phyloP scores from a whole-genome alignment of 2,329 filamentous ascomycete species.

The Hypoxylon sp. region DNA sequence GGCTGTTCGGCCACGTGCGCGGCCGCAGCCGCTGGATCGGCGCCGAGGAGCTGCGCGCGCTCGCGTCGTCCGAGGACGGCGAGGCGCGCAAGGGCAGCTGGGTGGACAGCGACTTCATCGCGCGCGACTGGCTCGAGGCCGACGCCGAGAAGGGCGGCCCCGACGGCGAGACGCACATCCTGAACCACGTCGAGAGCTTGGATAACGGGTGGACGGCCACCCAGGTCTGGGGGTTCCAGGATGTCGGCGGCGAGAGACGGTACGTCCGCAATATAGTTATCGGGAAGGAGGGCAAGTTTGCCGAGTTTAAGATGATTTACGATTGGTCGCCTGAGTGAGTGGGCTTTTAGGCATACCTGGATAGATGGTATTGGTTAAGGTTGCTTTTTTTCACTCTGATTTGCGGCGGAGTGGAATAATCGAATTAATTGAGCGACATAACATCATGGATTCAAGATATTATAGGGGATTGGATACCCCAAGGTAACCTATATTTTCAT shows the following conservation, averaged over 20 bases:
- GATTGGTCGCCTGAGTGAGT: conserved; percentile 53
- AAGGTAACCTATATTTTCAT: too few relatives aligned
- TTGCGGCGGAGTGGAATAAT: too few relatives aligned
- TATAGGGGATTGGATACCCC: too few relatives aligned
- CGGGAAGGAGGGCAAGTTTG: conserved; percentile 55
- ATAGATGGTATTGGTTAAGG: too few relatives aligned
- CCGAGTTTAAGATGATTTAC: conserved; percentile 64
- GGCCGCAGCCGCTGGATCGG: conserved; percentile 65
- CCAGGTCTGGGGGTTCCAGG: conserved; percentile 70
- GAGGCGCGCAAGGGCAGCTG: conserved; percentile 60
- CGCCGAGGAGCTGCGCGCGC: conserved; percentile 62
- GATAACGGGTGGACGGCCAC: conserved; percentile 62
- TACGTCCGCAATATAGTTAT: conserved; percentile 64
- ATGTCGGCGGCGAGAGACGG: conserved; percentile 59
- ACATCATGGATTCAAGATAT: too few relatives aligned
- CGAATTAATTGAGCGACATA: too few relatives aligned
- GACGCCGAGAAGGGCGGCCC: conserved; percentile 59
- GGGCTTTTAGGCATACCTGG: neutral
- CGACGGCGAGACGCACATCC: conserved; percentile 69
- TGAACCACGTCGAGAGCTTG: conserved; percentile 66
- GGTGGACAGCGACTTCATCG: conserved; percentile 65
- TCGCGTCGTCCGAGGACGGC: conserved; percentile 66
- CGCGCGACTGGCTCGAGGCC: conserved; percentile 69
- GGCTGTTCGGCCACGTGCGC: conserved; percentile 77
- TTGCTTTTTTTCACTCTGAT: too few relatives aligned